Conservation (phyloP, 768 basidiomycete genomes). For the Boletus pseudo-olivaceus region DNA sequence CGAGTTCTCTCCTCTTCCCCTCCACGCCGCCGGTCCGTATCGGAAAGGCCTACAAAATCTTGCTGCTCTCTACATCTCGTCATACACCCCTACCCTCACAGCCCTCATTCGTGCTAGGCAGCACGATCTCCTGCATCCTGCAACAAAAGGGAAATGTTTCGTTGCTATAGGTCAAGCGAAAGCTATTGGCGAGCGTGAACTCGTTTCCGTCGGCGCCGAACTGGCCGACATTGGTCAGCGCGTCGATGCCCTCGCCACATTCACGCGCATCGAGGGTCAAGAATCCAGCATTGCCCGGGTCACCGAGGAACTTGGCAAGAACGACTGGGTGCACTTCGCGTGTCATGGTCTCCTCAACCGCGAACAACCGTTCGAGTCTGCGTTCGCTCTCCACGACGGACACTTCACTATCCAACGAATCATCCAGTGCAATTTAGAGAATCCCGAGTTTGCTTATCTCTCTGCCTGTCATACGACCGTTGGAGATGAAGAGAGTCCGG, state of each 20-base stretch:
- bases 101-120: constrained; percentile 6
- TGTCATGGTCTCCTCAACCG: constrained; percentile 21
- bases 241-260: not conserved
- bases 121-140: not conserved
- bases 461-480: constrained; percentile 19
- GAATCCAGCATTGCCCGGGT: not conserved
- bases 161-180: not conserved
- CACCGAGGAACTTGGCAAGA: not conserved
- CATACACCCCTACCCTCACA: constrained; percentile 14
- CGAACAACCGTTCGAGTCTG: constrained; percentile 15
- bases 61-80: constrained; percentile 11
- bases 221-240: not conserved
- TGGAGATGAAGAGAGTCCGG: constrained; percentile 6
- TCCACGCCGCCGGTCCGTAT: not conserved
- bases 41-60: not conserved
- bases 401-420: constrained; percentile 10
- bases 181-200: not conserved
- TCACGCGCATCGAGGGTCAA: not conserved
- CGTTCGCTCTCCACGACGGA: constrained; percentile 9
- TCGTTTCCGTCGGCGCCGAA: not conserved
- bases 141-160: not conserved
- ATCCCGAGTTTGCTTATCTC: constrained; percentile 17
- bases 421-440: not conserved
- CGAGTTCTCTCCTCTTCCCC: not conserved
- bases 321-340: constrained; percentile 24